Evolutionary conservation across 2,329 filamentous ascomycete species (phyloP).

Genomic region (Penicillium palitans): DNA sequence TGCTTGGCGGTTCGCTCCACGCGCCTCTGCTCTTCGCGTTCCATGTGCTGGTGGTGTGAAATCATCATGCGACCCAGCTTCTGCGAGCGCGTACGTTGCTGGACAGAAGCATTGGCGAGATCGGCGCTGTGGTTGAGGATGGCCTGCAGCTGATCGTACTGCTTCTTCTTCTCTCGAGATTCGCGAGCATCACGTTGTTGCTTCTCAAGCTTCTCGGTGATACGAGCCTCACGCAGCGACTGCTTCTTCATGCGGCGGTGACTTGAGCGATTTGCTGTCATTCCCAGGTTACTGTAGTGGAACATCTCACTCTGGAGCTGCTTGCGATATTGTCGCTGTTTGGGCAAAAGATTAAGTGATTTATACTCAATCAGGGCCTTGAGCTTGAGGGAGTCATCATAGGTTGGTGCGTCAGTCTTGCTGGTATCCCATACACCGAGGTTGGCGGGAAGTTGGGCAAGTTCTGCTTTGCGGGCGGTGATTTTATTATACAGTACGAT

Average conservation of each 20-base stretch:
- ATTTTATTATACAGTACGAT: constrained; percentile 88
- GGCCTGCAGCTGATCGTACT: constrained; percentile 84
- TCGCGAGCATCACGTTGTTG: constrained; percentile 96
- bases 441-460: constrained; percentile 81
- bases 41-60: constrained; percentile 88
- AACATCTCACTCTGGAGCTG: constrained; percentile 90
- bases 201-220: constrained; percentile 98
- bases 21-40: constrained; percentile 98
- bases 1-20: constrained; percentile 98
- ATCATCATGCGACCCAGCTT: constrained; percentile 91
- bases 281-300: constrained; percentile 91
- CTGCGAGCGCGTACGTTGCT: constrained; percentile 72
- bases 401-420: constrained; percentile 65
- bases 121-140: constrained; percentile 81
- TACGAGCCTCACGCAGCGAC: constrained; percentile 87
- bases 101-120: constrained; percentile 65
- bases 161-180: constrained; percentile 96
- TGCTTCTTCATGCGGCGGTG: constrained; percentile 98
- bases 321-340: constrained; percentile 82
- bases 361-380: constrained; percentile 96
- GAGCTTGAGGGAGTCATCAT: constrained; percentile 80
- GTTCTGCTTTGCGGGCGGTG: constrained; percentile 76
- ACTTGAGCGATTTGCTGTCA: constrained; percentile 89
- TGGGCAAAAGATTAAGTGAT: constrained; percentile 80
- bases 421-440: constrained; percentile 81